Conservation (phyloP, 108 stramenopile species). For the Asterionellopsis glacialis region DNA sequence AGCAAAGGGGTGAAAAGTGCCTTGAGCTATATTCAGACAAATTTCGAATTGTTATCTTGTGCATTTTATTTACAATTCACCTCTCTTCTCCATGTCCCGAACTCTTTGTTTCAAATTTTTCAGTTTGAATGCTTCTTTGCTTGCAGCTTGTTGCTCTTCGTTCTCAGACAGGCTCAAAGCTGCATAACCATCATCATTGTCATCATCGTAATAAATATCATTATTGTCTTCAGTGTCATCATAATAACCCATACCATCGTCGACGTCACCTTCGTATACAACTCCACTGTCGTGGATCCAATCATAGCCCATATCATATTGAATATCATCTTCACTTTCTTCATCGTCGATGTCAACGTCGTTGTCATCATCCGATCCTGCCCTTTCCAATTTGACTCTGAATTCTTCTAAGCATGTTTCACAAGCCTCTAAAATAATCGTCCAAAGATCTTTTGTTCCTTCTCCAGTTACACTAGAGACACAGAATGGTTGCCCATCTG, state of each 20-base stretch:
- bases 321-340: slow-evolving; percentile 49
- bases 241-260: slow-evolving; percentile 2
- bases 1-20: no score
- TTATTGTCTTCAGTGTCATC: slow-evolving; percentile 24
- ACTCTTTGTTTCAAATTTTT: slow-evolving; percentile 48
- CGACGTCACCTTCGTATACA: slow-evolving; percentile 28
- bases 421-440: slow-evolving; percentile 78
- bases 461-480: slow-evolving; percentile 71
- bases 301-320: slow-evolving; percentile 76
- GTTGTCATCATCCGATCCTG: slow-evolving; percentile 29
- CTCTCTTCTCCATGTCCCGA: slow-evolving; percentile 59
- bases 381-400: slow-evolving; percentile 37
- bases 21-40: no score
- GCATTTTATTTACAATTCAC: slow-evolving; percentile 26
- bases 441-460: slow-evolving; percentile 72
- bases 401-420: slow-evolving; percentile 64
- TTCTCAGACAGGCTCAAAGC: neutral
- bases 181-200: slow-evolving; percentile 14
- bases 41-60: no score
- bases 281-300: slow-evolving; percentile 56
- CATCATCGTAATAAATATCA: slow-evolving; percentile 25
- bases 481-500: slow-evolving; percentile 72
- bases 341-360: slow-evolving; percentile 16
- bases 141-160: slow-evolving; percentile 24
- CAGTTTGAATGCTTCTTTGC: slow-evolving; percentile 43